A percentile compares a stretch with the other conserved stretches of the same genome.
Conservation (phyloP, 768 basidiomycete species). For the Trametes villosa region DNA sequence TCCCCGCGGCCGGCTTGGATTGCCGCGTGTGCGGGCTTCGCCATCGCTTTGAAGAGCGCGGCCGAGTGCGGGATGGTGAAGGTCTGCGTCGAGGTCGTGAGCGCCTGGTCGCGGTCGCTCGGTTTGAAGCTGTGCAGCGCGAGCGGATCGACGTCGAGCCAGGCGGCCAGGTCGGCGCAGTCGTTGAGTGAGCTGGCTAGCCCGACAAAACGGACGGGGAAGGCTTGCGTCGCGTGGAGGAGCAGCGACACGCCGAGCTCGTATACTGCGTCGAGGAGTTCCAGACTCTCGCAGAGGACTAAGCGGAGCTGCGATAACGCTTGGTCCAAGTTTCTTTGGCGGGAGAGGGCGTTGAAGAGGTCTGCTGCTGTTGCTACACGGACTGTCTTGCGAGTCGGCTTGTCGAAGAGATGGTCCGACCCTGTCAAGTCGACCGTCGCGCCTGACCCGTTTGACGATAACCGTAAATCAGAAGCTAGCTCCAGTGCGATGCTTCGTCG, state of each 20-base stretch:
- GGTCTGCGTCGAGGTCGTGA: conserved; percentile 68
- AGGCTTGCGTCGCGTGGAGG: conserved; percentile 62
- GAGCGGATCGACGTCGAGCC: conserved; percentile 73
- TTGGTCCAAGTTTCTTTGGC: conserved; percentile 30
- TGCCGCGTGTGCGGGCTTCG: conserved; percentile 85
- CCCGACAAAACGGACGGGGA: conserved; percentile 75
- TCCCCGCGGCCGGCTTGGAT: conserved; percentile 54
- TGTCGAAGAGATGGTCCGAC: conserved; percentile 38
- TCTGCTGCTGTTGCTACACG: conserved; percentile 59
- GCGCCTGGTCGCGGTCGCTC: conserved; percentile 78
- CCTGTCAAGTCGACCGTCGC: conserved; percentile 46
- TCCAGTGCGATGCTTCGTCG: conserved; percentile 60
- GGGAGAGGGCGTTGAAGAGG: conserved; percentile 50
- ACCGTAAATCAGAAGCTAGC: conserved; percentile 55
- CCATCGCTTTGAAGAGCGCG: conserved; percentile 88
- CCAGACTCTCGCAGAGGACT: conserved; percentile 83
- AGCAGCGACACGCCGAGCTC: conserved; percentile 83
- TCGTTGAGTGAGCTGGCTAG: conserved; percentile 81
- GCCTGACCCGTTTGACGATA: conserved; percentile 40
- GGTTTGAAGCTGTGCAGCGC: conserved; percentile 80
- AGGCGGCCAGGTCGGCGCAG: conserved; percentile 76
- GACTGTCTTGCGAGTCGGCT: conserved; percentile 49
- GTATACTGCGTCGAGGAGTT: conserved; percentile 79
- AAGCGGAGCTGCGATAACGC: conserved; percentile 53
- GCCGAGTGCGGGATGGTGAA: conserved; percentile 89